A percentile compares a stretch with the other conserved stretches of the same genome.
Conservation (phyloP, 306 rosid genomes). For the Chamaecrista fasciculata region DNA sequence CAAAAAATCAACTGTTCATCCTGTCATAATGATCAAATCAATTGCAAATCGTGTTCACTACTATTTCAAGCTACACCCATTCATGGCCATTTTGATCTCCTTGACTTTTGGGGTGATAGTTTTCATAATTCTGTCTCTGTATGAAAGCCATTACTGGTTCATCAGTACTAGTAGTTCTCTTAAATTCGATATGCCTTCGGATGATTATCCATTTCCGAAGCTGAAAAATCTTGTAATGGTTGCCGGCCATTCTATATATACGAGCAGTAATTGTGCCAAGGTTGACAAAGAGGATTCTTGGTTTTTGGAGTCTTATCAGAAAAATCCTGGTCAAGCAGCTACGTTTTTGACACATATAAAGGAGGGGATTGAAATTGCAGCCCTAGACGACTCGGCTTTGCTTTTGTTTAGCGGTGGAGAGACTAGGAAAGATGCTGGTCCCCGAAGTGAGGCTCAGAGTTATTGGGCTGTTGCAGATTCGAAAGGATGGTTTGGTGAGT, state of each 20-base stretch:
- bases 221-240: conserved; percentile 85
- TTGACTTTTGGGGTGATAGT: conserved; percentile 53
- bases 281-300: conserved; percentile 86
- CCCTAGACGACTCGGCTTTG: conserved; percentile 56
- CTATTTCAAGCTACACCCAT: conserved; percentile 49
- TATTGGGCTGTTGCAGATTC: conserved; percentile 91
- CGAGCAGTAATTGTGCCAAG: conserved; percentile 69
- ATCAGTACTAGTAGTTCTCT: conserved; percentile 24
- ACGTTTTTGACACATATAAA: conserved; percentile 72
- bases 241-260: conserved; percentile 90
- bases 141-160: conserved; percentile 37
- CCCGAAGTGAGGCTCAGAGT: conserved; percentile 95
- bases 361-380: conserved; percentile 58
- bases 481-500: conserved; percentile 87
- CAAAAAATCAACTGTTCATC: conserved; percentile 26
- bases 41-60: conserved; percentile 39
- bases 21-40: conserved; percentile 52
- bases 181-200: conserved; percentile 29
- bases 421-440: conserved; percentile 86
- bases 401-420: conserved; percentile 93
- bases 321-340: conserved; percentile 83
- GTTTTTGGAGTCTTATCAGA: conserved; percentile 92
- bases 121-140: conserved; percentile 47
- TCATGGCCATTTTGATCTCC: conserved; percentile 41
- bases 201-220: conserved; percentile 55